Percentiles rank a stretch among this genome's conserved stretches.
phyloP scores from a whole-genome alignment of 2,329 filamentous ascomycete genomes.

The Botrytis fragariae region DNA sequence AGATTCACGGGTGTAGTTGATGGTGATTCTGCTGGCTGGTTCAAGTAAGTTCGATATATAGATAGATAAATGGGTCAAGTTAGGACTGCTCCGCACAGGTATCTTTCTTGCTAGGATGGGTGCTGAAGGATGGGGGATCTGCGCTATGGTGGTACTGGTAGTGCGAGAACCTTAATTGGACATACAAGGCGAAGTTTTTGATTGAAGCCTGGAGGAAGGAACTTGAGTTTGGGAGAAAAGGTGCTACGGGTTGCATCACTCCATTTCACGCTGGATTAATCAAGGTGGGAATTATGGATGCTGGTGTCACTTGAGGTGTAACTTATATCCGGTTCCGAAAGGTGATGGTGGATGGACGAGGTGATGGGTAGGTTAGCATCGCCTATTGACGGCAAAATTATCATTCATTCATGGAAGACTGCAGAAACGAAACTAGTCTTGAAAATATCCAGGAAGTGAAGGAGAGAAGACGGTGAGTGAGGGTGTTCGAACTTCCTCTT shows the following conservation, averaged over 20 bases:
- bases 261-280: too few relatives aligned
- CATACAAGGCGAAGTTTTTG: not conserved
- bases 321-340: not conserved
- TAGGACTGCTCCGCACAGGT: not conserved
- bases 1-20: not conserved
- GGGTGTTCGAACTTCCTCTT: not conserved
- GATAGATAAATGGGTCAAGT: not conserved
- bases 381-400: not conserved
- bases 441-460: not conserved
- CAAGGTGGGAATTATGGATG: accelerated
- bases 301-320: not conserved
- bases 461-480: not conserved
- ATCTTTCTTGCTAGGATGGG: not conserved
- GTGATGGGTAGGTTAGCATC: not conserved
- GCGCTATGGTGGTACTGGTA: not conserved
- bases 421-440: not conserved
- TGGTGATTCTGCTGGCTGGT: too few relatives aligned
- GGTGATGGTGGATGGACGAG: not conserved
- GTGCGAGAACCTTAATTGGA: constrained; percentile 15
- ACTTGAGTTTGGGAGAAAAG: not conserved
- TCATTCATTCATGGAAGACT: not conserved
- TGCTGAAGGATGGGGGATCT: constrained; percentile 4
- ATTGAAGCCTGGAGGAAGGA: not conserved
- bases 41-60: not conserved
- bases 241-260: not conserved